Evolutionary conservation across 1,284 basidiomycete species (phyloP).

Genomic region (Cryptococcus wingfieldii): DNA sequence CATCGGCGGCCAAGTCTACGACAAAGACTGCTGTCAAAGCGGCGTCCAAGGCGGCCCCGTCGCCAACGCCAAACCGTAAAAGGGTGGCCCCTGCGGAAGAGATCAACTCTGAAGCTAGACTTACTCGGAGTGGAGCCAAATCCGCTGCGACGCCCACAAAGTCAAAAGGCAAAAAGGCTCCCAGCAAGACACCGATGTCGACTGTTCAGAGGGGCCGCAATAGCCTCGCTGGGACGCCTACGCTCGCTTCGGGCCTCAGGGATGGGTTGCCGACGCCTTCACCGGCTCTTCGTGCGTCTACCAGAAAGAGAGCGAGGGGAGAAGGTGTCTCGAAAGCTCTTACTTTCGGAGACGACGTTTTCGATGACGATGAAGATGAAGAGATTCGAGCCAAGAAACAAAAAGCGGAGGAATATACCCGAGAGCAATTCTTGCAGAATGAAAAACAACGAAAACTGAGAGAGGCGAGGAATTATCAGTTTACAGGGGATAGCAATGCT

Average conservation of each 20-base stretch:
- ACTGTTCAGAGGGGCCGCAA: conserved; percentile 1
- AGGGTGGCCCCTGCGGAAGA: background rate
- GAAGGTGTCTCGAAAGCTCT: conserved; percentile 6
- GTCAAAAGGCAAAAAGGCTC: background rate
- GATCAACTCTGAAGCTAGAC: background rate
- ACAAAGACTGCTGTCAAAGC: background rate
- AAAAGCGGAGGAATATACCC: background rate
- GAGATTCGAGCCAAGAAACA: background rate
- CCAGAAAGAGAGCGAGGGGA: background rate
- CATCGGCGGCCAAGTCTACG: too few relatives aligned
- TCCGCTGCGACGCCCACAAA: background rate
- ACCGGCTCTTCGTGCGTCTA: background rate
- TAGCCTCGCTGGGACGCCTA: conserved; percentile 7
- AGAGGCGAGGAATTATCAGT: conserved; percentile 47
- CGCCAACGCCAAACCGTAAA: conserved; percentile 14
- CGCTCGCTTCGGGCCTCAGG: conserved; percentile 8
- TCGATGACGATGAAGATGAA: conserved; percentile 1
- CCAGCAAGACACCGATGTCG: background rate
- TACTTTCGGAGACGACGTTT: conserved; percentile 11
- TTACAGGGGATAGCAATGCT: conserved; percentile 41
- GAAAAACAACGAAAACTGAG: conserved; percentile 37
- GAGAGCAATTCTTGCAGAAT: conserved; percentile 38
- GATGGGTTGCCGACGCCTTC: conserved; percentile 14
- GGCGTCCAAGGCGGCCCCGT: background rate
- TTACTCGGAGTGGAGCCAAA: background rate